Evolutionary conservation across 208 protist genomes (phyloP), one percentile per base, ranked within the genome.

Genomic region (Naegleria lovaniensis): DNA sequence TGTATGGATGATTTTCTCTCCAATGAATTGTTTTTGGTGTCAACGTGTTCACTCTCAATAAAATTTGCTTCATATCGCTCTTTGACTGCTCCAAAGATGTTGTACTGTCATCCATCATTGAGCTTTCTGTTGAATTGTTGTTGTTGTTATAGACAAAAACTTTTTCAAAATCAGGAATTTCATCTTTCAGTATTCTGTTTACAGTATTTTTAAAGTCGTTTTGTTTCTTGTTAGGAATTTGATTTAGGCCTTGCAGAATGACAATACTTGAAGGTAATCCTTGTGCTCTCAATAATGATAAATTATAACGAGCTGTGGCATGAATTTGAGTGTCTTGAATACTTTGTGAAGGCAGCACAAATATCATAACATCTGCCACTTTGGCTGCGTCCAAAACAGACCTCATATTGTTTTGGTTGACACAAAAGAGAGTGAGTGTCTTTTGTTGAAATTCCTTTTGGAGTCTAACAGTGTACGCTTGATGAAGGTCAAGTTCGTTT

Each of bases 331-430:
- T 19, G 1, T 67, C 55, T 67, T 67, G 6, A 67, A 67, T 19
- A 36, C n/a, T 25, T 52, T 88, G 52, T 55, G 59, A 36, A 38
- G 36, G 7, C 15, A 91, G 38, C 7, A 91, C 67, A 67, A 88
- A 51, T 4, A 91, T 39, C 25, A 91, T 29, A 48, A 91, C 29
- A 85, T 91, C 90, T 16, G 90, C 33, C 25, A 91, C 38, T 84
- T 91, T 91, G 22, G 59, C 58, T 7, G 38, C 59, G 55, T 87
- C 85, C 15, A 91, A 75, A 38, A 90, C 85, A 48, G 85, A 55
- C 29, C 48, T 52, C 5, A 29, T 7, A 5, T 52, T 39, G 25
- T 9, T 67, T 89, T 55, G 48, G 11, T 67, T 67, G 7, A 67
- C 85, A 33, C 41, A 22, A 5, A 89, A 67, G 51, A 89, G n/a